These are phyloP conservation scores for Turritis glabra DNA, from an alignment of 345 rosid genomes.

Conservation along the genomic window DNA sequence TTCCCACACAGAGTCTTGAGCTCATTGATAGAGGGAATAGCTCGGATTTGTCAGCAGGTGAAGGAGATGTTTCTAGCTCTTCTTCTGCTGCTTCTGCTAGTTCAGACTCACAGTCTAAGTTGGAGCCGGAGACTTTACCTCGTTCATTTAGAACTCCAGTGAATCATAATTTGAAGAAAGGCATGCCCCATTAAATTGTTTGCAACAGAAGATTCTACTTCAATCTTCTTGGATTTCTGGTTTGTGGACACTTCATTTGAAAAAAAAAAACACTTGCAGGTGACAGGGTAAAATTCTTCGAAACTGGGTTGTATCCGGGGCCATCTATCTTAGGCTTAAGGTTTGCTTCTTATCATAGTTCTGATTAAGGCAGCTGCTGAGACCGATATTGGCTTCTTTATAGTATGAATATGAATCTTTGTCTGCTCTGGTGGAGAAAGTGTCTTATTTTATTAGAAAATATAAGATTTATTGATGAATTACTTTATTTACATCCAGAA, in stretches of 20 bases:
- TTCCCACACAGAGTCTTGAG: conserved; percentile 47
- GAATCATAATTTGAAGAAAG: conserved; percentile 62
- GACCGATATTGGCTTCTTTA: neutral
- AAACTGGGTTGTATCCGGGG: conserved; percentile 47
- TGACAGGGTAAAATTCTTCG: conserved; percentile 68
- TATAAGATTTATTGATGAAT: too few relatives aligned
- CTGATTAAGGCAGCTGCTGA: too few relatives aligned
- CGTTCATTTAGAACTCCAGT: conserved; percentile 34
- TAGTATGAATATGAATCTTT: neutral
- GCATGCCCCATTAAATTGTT: conserved; percentile 42
- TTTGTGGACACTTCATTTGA: conserved; percentile 27
- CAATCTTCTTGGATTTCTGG: conserved; percentile 27
- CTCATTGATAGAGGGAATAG: conserved; percentile 50
- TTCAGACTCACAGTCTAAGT: conserved; percentile 61
- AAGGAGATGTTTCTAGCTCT: conserved; percentile 57
- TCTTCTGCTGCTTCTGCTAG: conserved; percentile 53
- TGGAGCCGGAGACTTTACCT: conserved; percentile 53
- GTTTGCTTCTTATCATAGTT: conserved; percentile 40
- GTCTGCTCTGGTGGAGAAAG: conserved; percentile 7
- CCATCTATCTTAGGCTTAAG: conserved; percentile 50
- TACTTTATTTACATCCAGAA: neutral
- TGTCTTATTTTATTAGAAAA: neutral
- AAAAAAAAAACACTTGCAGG: conserved; percentile 51
- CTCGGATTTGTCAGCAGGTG: conserved; percentile 47
- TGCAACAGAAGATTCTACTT: conserved; percentile 11